Percentiles rank a stretch among this genome's conserved stretches.
Evolutionary conservation across 1,139 yeast genomes (phyloP).

Genomic region (Saccharomycopsis crataegensis): DNA sequence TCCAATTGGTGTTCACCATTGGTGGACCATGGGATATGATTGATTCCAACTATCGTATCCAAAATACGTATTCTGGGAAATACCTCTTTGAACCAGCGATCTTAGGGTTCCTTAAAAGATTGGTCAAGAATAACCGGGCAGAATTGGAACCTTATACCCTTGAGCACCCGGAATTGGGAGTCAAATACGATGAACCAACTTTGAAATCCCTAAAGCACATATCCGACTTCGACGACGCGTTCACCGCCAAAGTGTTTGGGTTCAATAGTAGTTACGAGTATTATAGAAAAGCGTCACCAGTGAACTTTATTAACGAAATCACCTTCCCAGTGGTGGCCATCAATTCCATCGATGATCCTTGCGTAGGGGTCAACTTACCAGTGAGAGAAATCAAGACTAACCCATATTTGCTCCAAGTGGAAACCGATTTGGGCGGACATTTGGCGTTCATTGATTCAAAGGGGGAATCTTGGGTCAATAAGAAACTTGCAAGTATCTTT

Average conservation of each 20-base stretch:
- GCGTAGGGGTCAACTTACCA: constrained; percentile 64
- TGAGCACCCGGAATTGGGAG: constrained; percentile 25
- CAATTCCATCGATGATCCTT: constrained; percentile 78
- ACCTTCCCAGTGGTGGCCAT: constrained; percentile 63
- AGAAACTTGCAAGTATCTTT: constrained; percentile 56
- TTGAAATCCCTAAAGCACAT: constrained; percentile 30
- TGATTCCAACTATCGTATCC: constrained; percentile 46
- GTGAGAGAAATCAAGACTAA: constrained; percentile 49
- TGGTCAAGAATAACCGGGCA: constrained; percentile 54
- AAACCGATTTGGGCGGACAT: constrained; percentile 85
- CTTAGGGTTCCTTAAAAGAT: constrained; percentile 53
- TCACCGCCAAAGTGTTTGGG: constrained; percentile 72
- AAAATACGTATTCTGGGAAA: constrained; percentile 50
- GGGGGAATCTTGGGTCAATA: constrained; percentile 69
- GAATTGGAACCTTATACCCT: constrained; percentile 36
- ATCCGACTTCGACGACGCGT: constrained; percentile 59
- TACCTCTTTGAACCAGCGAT: constrained; percentile 59
- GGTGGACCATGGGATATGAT: constrained; percentile 85
- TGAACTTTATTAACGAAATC: constrained; percentile 45
- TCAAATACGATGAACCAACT: constrained; percentile 30
- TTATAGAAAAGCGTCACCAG: constrained; percentile 63
- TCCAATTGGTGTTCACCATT: constrained; percentile 60
- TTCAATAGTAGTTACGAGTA: constrained; percentile 65
- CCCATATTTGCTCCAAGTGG: constrained; percentile 59
- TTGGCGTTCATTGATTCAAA: constrained; percentile 52